Evolutionary conservation across 2,329 filamentous ascomycete species (phyloP).

Genomic region (Nothophaeocryptopus gaeumannii): DNA sequence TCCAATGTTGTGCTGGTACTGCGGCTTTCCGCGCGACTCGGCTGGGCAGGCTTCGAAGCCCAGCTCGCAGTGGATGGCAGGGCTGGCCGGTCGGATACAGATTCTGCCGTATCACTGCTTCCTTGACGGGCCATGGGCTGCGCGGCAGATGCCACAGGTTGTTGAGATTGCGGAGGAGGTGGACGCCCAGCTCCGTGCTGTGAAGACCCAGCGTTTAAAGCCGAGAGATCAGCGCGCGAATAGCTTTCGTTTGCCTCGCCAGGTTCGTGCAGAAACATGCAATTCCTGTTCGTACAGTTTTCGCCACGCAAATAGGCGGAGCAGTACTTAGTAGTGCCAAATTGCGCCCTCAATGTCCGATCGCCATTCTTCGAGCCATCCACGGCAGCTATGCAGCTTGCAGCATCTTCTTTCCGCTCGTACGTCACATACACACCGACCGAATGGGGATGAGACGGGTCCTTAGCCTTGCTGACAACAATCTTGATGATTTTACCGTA

Average conservation of each 20-base stretch:
- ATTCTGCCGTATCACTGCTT: constrained; percentile 29
- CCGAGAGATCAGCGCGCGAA: constrained; percentile 88
- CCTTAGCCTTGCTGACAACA: constrained; percentile 94
- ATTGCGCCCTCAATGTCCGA: constrained; percentile 70
- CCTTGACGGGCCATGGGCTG: constrained; percentile 65
- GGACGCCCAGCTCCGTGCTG: constrained; percentile 63
- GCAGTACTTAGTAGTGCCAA: constrained; percentile 96
- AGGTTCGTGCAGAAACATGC: constrained; percentile 96
- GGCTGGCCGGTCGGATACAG: constrained; percentile 71
- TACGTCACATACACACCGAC: constrained; percentile 99
- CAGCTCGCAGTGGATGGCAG: constrained; percentile 90
- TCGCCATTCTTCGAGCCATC: constrained; percentile 92
- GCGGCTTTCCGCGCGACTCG: constrained; percentile 70
- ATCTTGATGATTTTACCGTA: constrained; percentile 99
- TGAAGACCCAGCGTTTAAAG: constrained; percentile 84
- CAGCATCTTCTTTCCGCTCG: constrained; percentile 84
- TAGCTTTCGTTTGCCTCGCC: constrained; percentile 99
- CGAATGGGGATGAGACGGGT: constrained; percentile 70
- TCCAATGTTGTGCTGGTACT: constrained; percentile 77
- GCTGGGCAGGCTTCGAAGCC: constrained; percentile 69
- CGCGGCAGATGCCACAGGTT: constrained; percentile 51
- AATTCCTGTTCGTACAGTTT: constrained; percentile 89
- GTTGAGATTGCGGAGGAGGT: constrained; percentile 50
- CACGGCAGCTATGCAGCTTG: constrained; percentile 83
- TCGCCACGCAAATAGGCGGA: constrained; percentile 95